phyloP scores from a whole-genome alignment of 345 rosid species.

The Sonneratia caseolaris region DNA sequence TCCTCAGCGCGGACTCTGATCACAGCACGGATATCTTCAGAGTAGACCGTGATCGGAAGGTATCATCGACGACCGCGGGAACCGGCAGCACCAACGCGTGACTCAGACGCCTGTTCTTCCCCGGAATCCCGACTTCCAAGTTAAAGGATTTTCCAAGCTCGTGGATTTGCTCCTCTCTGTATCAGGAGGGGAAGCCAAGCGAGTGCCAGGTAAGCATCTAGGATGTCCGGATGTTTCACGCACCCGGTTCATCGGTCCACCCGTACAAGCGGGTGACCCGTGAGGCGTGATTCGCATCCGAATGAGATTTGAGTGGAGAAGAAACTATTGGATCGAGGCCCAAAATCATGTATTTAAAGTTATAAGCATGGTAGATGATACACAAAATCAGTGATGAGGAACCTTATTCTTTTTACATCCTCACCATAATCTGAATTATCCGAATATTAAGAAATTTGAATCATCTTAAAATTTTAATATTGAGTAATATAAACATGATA shows the following conservation, averaged over 20 bases:
- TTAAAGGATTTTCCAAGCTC: background rate
- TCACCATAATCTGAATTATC: too few species aligned
- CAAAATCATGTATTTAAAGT: too few species aligned
- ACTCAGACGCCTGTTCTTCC: background rate
- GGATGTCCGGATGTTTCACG: background rate
- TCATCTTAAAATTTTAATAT: too few species aligned
- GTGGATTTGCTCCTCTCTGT: background rate
- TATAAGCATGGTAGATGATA: too few species aligned
- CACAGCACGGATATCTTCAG: background rate
- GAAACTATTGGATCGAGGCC: too few species aligned
- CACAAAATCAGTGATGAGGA: too few species aligned
- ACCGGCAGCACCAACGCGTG: background rate
- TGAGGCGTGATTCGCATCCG: too few species aligned
- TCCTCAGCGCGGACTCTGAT: slow-evolving; percentile 13
- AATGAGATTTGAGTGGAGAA: too few species aligned
- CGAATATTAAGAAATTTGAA: too few species aligned
- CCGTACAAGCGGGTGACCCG: too few species aligned
- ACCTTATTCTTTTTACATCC: too few species aligned
- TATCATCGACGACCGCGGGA: background rate
- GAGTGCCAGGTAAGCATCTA: background rate
- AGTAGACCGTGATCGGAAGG: background rate
- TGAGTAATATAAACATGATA: too few species aligned
- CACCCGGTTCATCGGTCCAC: background rate
- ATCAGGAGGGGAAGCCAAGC: background rate
- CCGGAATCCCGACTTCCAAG: background rate